Evolutionary conservation across 805 yeast genomes (phyloP), one percentile per base, ranked within the genome.

Genomic region (Saccharomycopsis sp.): DNA sequence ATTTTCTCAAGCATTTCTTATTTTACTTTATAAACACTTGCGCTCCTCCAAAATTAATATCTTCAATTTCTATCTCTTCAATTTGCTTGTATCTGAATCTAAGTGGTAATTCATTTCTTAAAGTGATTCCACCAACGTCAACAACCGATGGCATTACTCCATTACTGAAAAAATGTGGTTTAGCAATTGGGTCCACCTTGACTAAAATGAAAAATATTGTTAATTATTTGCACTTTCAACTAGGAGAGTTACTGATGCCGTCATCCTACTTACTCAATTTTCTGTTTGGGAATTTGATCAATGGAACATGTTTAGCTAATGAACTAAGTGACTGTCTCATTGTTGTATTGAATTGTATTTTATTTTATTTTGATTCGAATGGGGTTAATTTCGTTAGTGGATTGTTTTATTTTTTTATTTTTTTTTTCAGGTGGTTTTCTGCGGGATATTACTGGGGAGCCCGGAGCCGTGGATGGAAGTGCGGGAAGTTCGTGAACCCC

Each of bases 31-130:
- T n/a, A 11, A 49, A 34, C 9, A 71, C 56, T 31, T 72, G 78
- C 28, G 95, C 96, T 54, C 96, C 97, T 45, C 97, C 98, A 43
- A 75, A 71, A 54, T 79, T 74, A 54, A 90, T 77, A 52, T 77
- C 74, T 8, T 85, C 96, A 22, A 83, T 77, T 64, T 90, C 98
- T 13, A 54, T 44, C 16, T 76, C 85, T 34, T 76, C 80, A 21
- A 85, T 70, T 0, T 70, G 65, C 34, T 70, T 66, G 59, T 81
- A 84, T 64, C 81, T 79, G 69, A 84, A 88, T 59, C 93, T 76
- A 50, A 64, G 52, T 2, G 97, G 88, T 48, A 90, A 72, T 44
- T 80, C 74, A 42, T 74, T 65, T 60, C 53, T 68, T 68, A 45
- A 56, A n/a, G 23, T 39, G 51, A 49, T 27, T 13, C 47, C 19